Conservation (phyloP, 352 stramenopile species). For the Aphanomyces astaci region DNA sequence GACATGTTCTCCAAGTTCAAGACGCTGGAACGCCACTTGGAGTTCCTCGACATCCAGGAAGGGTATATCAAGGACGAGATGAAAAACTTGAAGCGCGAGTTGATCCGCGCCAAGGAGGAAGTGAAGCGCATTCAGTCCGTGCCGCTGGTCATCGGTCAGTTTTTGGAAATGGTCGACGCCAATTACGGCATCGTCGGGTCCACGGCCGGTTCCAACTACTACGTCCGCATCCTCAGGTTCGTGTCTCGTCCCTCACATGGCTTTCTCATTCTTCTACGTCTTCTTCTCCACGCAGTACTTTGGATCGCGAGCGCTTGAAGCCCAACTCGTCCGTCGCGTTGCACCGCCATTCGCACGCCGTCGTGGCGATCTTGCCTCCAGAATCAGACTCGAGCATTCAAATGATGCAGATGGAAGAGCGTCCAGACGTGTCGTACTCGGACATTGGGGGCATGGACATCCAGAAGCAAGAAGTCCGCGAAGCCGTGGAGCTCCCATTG, state of each 20-base stretch:
- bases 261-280: background rate
- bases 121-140: conserved; percentile 99
- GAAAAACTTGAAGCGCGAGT: conserved; percentile 98
- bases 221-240: conserved; percentile 92
- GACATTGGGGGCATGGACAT: conserved; percentile 99
- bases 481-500: conserved; percentile 98
- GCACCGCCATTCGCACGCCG: conserved; percentile 97
- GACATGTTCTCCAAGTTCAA: conserved; percentile 77
- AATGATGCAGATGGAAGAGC: conserved; percentile 98
- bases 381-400: conserved; percentile 99
- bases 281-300: conserved; percentile 84
- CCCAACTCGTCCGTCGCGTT: conserved; percentile 98
- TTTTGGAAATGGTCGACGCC: conserved; percentile 99
- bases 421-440: conserved; percentile 91
- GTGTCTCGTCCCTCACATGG: background rate
- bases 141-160: conserved; percentile 99
- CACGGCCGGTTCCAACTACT: conserved; percentile 98
- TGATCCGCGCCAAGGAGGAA: conserved; percentile 98
- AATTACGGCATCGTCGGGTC: conserved; percentile 99
- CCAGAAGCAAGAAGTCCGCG: conserved; percentile 98
- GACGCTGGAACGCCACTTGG: conserved; percentile 64
- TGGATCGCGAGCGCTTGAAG: conserved; percentile 98
- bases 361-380: conserved; percentile 97
- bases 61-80: conserved; percentile 99
- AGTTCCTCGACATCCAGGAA: conserved; percentile 88